Conservation (phyloP, 371 early-diverging fungal species). For the Mucor saturninus region DNA sequence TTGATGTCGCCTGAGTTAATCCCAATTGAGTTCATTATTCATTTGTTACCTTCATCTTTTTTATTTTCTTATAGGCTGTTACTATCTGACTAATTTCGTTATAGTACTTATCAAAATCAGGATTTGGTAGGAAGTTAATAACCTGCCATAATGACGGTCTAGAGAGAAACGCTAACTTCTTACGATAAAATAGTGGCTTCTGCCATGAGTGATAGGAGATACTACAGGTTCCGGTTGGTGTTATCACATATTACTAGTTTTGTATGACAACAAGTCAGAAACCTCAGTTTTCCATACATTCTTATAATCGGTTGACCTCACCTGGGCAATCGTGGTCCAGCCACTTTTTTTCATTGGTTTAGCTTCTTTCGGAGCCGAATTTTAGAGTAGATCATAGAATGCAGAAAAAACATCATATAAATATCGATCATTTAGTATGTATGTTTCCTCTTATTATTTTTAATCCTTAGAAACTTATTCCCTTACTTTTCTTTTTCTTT, state of each 20-base stretch:
- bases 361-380: not conserved
- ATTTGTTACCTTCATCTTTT: not conserved
- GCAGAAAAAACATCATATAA: constrained; percentile 6
- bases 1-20: constrained; percentile 18
- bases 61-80: not conserved
- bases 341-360: constrained; percentile 13
- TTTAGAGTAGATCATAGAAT: constrained; percentile 1
- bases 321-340: constrained; percentile 18
- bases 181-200: too few relatives aligned
- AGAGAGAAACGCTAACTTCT: too few relatives aligned
- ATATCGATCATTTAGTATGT: not conserved
- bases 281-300: constrained; percentile 22
- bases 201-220: too few relatives aligned
- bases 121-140: too few relatives aligned
- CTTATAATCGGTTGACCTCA: not conserved
- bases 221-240: not conserved
- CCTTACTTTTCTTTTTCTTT: not conserved
- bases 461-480: not conserved
- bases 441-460: not conserved
- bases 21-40: not conserved
- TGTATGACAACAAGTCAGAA: constrained; percentile 16
- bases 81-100: not conserved
- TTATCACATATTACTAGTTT: not conserved
- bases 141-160: too few relatives aligned
- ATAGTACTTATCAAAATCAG: not conserved